Evolutionary conservation across 192 early-diverging fungal genomes (phyloP).

Genomic region (Entomortierella lignicola): DNA sequence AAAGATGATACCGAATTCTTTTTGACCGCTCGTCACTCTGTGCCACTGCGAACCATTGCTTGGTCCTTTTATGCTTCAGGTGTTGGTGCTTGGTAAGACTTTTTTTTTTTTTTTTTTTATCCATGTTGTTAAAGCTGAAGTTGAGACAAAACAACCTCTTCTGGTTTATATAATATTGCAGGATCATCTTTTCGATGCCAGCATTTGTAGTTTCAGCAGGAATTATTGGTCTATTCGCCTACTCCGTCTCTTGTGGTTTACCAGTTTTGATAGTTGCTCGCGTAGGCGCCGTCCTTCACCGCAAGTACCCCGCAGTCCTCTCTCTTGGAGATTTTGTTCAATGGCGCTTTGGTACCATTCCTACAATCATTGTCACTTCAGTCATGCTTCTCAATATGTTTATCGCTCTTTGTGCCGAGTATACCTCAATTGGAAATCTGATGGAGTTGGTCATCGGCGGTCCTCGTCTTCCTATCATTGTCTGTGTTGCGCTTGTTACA

Average conservation of each 20-base stretch:
- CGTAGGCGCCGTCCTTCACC: conserved; percentile 67
- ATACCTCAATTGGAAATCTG: conserved; percentile 72
- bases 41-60: conserved; percentile 45
- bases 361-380: conserved; percentile 66
- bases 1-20: conserved; percentile 57
- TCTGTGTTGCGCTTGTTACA: conserved; percentile 70
- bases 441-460: conserved; percentile 67
- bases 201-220: conserved; percentile 73
- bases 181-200: conserved; percentile 75
- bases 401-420: conserved; percentile 73
- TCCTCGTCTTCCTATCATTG: conserved; percentile 65
- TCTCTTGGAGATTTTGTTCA: conserved; percentile 75
- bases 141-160: too few relatives aligned
- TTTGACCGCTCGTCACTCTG: conserved; percentile 48
- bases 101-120: not conserved
- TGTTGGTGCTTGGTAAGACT: conserved; percentile 47
- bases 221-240: conserved; percentile 73
- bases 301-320: conserved; percentile 68
- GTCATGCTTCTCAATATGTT: conserved; percentile 71
- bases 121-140: too few relatives aligned
- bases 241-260: conserved; percentile 69
- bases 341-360: conserved; percentile 70
- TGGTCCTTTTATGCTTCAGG: conserved; percentile 54
- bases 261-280: conserved; percentile 70
- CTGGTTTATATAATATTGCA: not conserved